Base-by-base conservation (phyloP, 2,329 filamentous ascomycete genomes). In the Nemania sp. region DNA sequence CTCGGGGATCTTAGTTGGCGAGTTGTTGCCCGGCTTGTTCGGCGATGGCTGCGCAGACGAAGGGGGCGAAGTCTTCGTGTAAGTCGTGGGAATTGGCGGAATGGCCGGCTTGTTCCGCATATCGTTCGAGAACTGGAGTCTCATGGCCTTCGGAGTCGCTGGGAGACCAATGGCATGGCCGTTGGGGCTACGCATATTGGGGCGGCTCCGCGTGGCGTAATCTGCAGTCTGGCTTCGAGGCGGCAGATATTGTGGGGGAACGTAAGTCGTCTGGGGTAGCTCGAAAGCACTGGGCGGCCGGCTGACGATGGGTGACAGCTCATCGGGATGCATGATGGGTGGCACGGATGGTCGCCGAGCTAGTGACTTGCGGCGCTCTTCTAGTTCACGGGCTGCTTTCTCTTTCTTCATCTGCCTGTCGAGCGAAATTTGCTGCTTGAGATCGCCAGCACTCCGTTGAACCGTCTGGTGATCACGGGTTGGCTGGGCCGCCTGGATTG, bases 141-240 rank as follows among this genome's bases (percentile, higher is more conserved):
- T 84, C 91, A 97, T 96, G 1, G 91, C 91, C 73, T 90, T 86
- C 24, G 93, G 92, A 1, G 92, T 97, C 2, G 91, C 90, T 12
- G 93, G 91, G n/a, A 96, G 80, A 0, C 91, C 92, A 46, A 93
- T 80, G 5, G 82, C 79, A 1, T 80, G 76, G 1, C 78, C 79
- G 2, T 66, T 73, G 14, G 70, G 70, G 55, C 68, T 73, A 46
- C 70, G 71, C 12, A 76, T 75, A 57, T 78, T 79, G 69, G 81
- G 80, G 67, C 75, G 78, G 57, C 73, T 72, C 2, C 76, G 78
- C 2, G 52, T 60, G 20, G 58, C 41, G 15, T 84, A 82, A 56
- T 88, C 86, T 1, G 83, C 86, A 6, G 87, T 89, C 40, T 84
- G 81, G 63, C 85, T 86, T 49, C 87, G 80, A 22, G 76, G 75